Base-by-base conservation (phyloP, 306 rosid species). In the Amphicarpaea edgeworthii region DNA sequence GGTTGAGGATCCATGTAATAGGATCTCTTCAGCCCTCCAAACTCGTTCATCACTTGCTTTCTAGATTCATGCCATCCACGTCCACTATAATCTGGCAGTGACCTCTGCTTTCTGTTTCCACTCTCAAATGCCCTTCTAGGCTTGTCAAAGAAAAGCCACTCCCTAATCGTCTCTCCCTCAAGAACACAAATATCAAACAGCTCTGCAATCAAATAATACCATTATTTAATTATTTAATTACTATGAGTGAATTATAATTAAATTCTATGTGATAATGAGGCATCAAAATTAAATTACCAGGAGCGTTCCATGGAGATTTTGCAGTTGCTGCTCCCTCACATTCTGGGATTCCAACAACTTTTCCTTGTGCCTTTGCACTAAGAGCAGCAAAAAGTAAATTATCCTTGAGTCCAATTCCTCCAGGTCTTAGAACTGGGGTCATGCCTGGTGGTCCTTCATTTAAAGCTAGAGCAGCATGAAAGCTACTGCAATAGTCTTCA, bases 11-110 rank as follows among this genome's bases (percentile, higher is more conserved):
- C 97, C 97, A 91, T 91, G 58, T 91, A 91, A 83, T 91, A 91
- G 70, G 97, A 91, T 73, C 97, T 86, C 88, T 91, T 91, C 82
- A 91, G 82, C 69, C 97, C 97, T 66, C 90, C 90, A 68, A 72
- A 87, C 77, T 89, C 95, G 77, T 73, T 91, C 93, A 91, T 89
- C 72, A 89, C 91, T 83, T 91, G 97, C 91, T 91, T 91, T 84
- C 97, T 91, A 11, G 97, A 91, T 79, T 91, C 97, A 55, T 91
- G 97, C 97, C 97, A 91, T 75, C 97, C 97, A 58, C 97, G 88
- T 41, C 97, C 97, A 1, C 84, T 82, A 79, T 89, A 91, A 85
- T 91, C 97, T 1, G 97, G 97, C 81, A 91, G 66, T 2, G 97
- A 91, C 80, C 97, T 89, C 87, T 91, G 97, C 86, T 91, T 91